Evolutionary conservation across 495 filamentous ascomycete genomes (phyloP).

Genomic region (Aspergillus asperescens): DNA sequence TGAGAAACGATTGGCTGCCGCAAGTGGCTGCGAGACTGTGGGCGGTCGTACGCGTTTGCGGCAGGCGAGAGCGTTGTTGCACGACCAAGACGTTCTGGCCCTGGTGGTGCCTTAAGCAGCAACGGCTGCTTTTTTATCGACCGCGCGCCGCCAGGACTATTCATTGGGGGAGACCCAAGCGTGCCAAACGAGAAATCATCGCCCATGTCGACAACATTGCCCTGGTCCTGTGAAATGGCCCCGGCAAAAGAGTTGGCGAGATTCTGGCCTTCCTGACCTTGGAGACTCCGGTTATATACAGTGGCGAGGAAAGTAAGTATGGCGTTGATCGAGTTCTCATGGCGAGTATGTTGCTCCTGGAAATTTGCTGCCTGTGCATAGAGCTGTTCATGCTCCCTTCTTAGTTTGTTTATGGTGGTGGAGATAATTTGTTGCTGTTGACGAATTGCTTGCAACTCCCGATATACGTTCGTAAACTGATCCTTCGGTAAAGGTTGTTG

Average conservation of each 20-base stretch:
- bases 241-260: conserved; percentile 68
- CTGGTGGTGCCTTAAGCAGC: conserved; percentile 47
- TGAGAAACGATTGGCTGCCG: conserved; percentile 34
- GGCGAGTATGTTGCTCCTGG: conserved; percentile 85
- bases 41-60: conserved; percentile 27
- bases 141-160: conserved; percentile 35
- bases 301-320: conserved; percentile 96
- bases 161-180: conserved; percentile 31
- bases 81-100: conserved; percentile 28
- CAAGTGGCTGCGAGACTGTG: conserved; percentile 29
- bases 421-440: conserved; percentile 81
- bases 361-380: conserved; percentile 87
- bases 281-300: conserved; percentile 79
- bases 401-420: conserved; percentile 67
- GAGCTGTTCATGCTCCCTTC: conserved; percentile 79
- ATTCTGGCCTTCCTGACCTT: conserved; percentile 59
- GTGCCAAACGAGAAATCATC: conserved; percentile 48
- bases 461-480: conserved; percentile 70
- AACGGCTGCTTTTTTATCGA: conserved; percentile 47
- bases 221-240: conserved; percentile 56
- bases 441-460: conserved; percentile 74
- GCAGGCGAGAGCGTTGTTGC: conserved; percentile 40
- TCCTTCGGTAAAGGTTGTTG: conserved; percentile 59
- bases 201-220: conserved; percentile 69
- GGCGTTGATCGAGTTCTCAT: conserved; percentile 97